A percentile compares a stretch with the other conserved stretches of the same genome.
phyloP scores from a whole-genome alignment of 495 filamentous ascomycete genomes.

The Xylaria cubensis region DNA sequence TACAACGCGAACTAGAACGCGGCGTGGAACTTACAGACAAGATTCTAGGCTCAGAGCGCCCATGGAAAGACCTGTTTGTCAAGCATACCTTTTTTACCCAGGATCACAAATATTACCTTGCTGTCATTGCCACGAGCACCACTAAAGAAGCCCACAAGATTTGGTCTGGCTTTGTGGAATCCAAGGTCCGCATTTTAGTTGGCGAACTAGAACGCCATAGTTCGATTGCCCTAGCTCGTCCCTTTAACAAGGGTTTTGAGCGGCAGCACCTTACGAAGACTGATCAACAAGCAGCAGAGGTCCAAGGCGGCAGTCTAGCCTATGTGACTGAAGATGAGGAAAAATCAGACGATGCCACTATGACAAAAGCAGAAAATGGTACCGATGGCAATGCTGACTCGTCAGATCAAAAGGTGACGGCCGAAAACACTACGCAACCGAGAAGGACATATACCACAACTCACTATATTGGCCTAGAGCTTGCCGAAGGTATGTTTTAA shows the following conservation, averaged over 20 bases:
- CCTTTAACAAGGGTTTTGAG: slow-evolving; percentile 92
- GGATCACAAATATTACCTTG: slow-evolving; percentile 93
- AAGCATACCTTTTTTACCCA: slow-evolving; percentile 91
- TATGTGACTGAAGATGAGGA: slow-evolving; percentile 65
- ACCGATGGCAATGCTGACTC: slow-evolving; percentile 30
- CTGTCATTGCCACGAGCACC: slow-evolving; percentile 82
- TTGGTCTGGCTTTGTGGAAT: slow-evolving; percentile 93
- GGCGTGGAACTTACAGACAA: slow-evolving; percentile 79
- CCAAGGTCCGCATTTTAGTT: slow-evolving; percentile 85
- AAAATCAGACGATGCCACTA: slow-evolving; percentile 15
- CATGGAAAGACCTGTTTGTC: slow-evolving; percentile 87
- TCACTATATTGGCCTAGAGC: slow-evolving; percentile 84
- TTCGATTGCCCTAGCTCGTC: slow-evolving; percentile 82
- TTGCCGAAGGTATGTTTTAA: slow-evolving; percentile 65
- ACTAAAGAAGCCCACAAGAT: slow-evolving; percentile 82
- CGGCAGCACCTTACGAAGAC: slow-evolving; percentile 75
- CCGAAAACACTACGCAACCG: slow-evolving; percentile 49
- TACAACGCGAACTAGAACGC: slow-evolving; percentile 80
- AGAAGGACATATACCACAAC: slow-evolving; percentile 80
- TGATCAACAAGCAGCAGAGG: slow-evolving; percentile 71
- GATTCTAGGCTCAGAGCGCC: slow-evolving; percentile 74
- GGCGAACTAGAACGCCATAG: slow-evolving; percentile 75
- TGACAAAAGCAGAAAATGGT: slow-evolving; percentile 63
- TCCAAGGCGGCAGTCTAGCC: slow-evolving; percentile 73
- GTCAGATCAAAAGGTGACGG: slow-evolving; percentile 52